Conservation (phyloP, 176 grass and related monocot species). For the Areca catechu region DNA sequence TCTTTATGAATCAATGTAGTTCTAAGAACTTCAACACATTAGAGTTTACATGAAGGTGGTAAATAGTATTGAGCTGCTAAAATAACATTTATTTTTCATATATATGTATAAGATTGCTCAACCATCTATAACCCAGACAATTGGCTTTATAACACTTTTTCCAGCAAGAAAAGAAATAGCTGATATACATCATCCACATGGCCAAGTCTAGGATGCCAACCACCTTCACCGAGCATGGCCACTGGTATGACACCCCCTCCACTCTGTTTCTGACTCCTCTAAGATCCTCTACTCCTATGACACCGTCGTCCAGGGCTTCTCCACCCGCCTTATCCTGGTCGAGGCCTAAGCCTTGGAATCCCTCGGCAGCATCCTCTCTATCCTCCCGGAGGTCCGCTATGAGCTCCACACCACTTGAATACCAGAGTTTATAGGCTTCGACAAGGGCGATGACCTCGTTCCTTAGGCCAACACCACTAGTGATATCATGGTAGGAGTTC, state of each 20-base stretch:
- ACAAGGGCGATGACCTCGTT: constrained; percentile 24
- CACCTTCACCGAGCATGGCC: constrained; percentile 40
- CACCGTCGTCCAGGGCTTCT: constrained; percentile 71
- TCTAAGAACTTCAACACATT: no score
- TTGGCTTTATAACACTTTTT: no score
- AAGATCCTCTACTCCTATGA: constrained; percentile 79
- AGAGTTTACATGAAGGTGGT: no score
- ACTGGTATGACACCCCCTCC: constrained; percentile 76
- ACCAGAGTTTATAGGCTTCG: constrained; percentile 73
- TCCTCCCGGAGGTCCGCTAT: constrained; percentile 59
- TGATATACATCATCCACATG: no score
- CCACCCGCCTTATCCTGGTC: constrained; percentile 38
- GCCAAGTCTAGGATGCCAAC: constrained; percentile 80
- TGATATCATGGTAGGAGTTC: constrained; percentile 71
- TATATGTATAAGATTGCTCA: no score
- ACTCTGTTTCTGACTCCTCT: constrained; percentile 38
- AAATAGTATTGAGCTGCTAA: no score
- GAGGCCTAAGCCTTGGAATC: constrained; percentile 41
- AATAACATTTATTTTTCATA: no score
- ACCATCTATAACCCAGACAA: no score
- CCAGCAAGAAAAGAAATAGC: no score
- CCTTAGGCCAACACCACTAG: constrained; percentile 37
- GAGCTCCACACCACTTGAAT: constrained; percentile 84
- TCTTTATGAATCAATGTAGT: no score
- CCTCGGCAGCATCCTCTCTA: constrained; percentile 35